These are phyloP conservation scores for Xerocomus spinulosus DNA, from an alignment of 768 basidiomycete species.

Conservation along the genomic window DNA sequence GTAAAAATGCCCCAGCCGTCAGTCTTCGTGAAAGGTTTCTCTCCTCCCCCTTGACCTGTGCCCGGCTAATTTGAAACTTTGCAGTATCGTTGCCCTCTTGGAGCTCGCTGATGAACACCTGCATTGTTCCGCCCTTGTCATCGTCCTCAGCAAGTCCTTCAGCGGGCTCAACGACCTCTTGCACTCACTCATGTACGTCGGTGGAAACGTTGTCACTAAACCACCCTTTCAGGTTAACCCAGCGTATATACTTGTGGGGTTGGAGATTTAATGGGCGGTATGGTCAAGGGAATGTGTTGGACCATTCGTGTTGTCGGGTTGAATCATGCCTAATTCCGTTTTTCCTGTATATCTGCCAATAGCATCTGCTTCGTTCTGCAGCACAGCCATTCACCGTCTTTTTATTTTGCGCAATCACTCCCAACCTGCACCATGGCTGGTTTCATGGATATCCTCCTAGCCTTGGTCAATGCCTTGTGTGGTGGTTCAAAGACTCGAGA, in stretches of 20 bases:
- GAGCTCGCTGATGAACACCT: slow-evolving; percentile 86
- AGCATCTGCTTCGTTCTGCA: background rate
- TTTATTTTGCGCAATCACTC: background rate
- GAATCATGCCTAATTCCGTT: slow-evolving; percentile 9
- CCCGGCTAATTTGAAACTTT: background rate
- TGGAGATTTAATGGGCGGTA: slow-evolving; percentile 57
- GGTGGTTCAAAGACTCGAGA: slow-evolving; percentile 18
- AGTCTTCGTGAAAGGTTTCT: slow-evolving; percentile 78
- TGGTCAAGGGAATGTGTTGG: slow-evolving; percentile 29
- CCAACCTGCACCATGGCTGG: slow-evolving; percentile 15
- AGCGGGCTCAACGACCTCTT: slow-evolving; percentile 68
- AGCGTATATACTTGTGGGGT: slow-evolving; percentile 77
- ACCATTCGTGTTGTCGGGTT: slow-evolving; percentile 23
- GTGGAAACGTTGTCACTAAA: slow-evolving; percentile 78
- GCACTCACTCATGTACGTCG: slow-evolving; percentile 91
- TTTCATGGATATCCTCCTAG: slow-evolving; percentile 25
- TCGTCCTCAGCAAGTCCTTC: slow-evolving; percentile 72
- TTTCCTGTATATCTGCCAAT: slow-evolving; percentile 12
- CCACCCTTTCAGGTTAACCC: slow-evolving; percentile 73
- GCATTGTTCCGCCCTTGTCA: slow-evolving; percentile 71
- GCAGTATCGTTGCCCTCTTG: slow-evolving; percentile 78
- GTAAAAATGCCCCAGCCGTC: slow-evolving; percentile 75
- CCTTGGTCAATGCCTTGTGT: slow-evolving; percentile 22
- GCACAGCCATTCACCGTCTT: background rate
- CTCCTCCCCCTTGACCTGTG: slow-evolving; percentile 3